These are phyloP conservation scores for Trypanosoma avium DNA, from an alignment of 208 protist genomes.

Conservation along the genomic window DNA sequence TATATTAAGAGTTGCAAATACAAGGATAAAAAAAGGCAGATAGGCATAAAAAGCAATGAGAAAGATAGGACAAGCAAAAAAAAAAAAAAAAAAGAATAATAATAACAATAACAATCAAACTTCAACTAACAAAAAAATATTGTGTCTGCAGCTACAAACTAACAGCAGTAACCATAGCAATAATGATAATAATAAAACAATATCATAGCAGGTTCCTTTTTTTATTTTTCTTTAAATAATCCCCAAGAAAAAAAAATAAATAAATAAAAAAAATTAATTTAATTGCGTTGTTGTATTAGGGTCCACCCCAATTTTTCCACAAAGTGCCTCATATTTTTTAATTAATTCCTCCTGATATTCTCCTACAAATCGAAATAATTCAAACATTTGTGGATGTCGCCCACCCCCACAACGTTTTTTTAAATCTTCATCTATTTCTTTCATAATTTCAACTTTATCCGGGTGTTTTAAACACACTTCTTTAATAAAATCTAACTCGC, in stretches of 20 bases:
- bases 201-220: not conserved
- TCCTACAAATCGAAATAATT: conserved; percentile 80
- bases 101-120: no score
- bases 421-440: conserved; percentile 17
- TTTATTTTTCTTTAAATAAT: not conserved
- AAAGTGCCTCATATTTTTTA: conserved; percentile 39
- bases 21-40: no score
- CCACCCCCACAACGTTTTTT: conserved; percentile 3
- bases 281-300: conserved; percentile 15
- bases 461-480: conserved; percentile 60
- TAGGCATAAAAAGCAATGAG: no score
- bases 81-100: no score
- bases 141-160: no score
- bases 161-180: no score
- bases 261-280: not conserved
- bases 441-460: conserved; percentile 71
- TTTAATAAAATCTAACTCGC: conserved; percentile 55
- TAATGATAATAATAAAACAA: conserved; percentile 3
- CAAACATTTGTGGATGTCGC: not conserved
- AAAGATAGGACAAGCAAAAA: no score
- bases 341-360: conserved; percentile 62
- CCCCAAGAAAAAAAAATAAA: conserved; percentile 9
- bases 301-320: conserved; percentile 24
- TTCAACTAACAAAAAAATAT: no score
- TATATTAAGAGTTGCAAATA: no score